phyloP scores from a whole-genome alignment of 768 basidiomycete species.

The Podaxis sp. region DNA sequence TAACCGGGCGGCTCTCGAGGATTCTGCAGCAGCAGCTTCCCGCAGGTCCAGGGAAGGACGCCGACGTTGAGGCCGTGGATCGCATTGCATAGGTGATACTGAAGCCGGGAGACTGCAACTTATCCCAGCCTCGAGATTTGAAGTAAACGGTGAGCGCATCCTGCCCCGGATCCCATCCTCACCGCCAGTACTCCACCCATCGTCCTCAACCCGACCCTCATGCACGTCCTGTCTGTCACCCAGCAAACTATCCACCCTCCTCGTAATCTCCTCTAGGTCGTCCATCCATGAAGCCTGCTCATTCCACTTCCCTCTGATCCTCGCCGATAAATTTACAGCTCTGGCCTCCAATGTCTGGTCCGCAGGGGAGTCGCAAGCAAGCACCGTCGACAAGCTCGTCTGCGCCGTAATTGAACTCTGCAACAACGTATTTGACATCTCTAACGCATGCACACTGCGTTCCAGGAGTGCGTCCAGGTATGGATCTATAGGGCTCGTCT shows the following conservation, averaged over 20 bases:
- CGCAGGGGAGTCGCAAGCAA: conserved; percentile 44
- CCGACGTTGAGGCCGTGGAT: conserved; percentile 21
- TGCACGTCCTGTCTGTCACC: conserved; percentile 25
- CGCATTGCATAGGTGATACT: conserved; percentile 17
- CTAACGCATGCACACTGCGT: conserved; percentile 81
- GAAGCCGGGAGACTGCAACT: conserved; percentile 25
- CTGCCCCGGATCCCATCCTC: background rate
- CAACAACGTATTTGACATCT: conserved; percentile 80
- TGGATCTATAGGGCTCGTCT: conserved; percentile 38
- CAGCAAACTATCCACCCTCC: conserved; percentile 62
- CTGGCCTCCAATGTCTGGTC: conserved; percentile 50
- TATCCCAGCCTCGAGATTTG: conserved; percentile 13
- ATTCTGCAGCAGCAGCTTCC: conserved; percentile 19
- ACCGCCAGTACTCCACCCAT: background rate
- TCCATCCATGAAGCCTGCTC: conserved; percentile 61
- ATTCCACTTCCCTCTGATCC: conserved; percentile 46
- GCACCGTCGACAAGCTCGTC: conserved; percentile 46
- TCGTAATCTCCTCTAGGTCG: conserved; percentile 64
- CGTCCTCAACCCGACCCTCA: background rate
- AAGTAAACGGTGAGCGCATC: conserved; percentile 2
- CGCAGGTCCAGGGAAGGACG: conserved; percentile 48
- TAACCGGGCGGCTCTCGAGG: conserved; percentile 38
- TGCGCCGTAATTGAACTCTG: conserved; percentile 77
- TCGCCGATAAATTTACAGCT: conserved; percentile 51
- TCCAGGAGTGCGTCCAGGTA: conserved; percentile 77